Evolutionary conservation across 768 basidiomycete genomes (phyloP).

Genomic region (Termitomyces bulborhizus): DNA sequence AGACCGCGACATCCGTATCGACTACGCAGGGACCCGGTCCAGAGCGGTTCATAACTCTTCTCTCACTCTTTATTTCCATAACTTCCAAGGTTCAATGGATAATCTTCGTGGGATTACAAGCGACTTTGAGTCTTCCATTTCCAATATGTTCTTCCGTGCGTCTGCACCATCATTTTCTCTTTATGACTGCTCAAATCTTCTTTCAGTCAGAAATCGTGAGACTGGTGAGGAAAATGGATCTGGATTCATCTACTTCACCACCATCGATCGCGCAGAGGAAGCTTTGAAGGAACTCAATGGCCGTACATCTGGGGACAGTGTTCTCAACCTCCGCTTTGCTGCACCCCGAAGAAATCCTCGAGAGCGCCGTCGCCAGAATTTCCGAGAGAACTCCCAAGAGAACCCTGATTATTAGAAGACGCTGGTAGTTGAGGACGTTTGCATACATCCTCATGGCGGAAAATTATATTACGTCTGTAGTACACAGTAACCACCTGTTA

Average conservation of each 20-base stretch:
- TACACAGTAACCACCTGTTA: conserved; percentile 3
- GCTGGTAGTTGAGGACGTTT: not conserved
- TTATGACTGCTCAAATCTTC: not conserved
- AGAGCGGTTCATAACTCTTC: conserved; percentile 8
- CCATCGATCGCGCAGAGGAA: conserved; percentile 37
- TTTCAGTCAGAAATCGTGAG: conserved; percentile 26
- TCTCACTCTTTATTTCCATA: conserved; percentile 25
- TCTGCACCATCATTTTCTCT: conserved; percentile 1
- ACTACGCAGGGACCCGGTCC: conserved; percentile 25
- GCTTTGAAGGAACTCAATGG: conserved; percentile 41
- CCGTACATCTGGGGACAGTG: conserved; percentile 25
- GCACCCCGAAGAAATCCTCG: conserved; percentile 6
- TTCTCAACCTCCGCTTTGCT: conserved; percentile 36
- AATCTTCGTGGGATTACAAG: conserved; percentile 18
- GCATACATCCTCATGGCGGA: not conserved
- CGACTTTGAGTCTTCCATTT: conserved; percentile 23
- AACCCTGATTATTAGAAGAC: not conserved
- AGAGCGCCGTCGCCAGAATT: too few species aligned
- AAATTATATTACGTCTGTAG: not conserved
- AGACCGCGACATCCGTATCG: conserved; percentile 37
- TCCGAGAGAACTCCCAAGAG: too few species aligned
- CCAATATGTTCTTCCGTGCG: conserved; percentile 25
- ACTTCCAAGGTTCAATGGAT: conserved; percentile 18
- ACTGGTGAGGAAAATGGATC: conserved; percentile 23
- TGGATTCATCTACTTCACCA: conserved; percentile 51